Evolutionary conservation across 202 grass and related monocot genomes (phyloP).

Genomic region (Schoenoplectus tabernaemontani): DNA sequence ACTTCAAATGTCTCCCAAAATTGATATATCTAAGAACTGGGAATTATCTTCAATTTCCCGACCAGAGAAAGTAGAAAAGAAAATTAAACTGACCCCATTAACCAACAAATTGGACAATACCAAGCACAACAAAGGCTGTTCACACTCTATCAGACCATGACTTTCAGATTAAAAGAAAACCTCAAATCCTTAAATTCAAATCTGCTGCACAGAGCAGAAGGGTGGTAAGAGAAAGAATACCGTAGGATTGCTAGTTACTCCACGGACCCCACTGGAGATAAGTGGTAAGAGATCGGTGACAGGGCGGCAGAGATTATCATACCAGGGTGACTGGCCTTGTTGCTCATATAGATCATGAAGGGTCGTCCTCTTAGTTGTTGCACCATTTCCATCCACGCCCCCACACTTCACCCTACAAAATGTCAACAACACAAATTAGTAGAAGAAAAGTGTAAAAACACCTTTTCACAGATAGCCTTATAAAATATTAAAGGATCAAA

Average conservation of each 20-base stretch:
- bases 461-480: not conserved
- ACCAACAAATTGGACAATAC: not conserved
- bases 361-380: slow-evolving; percentile 45
- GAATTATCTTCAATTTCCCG: not conserved
- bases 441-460: not conserved
- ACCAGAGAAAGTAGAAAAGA: not conserved
- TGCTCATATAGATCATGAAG: slow-evolving; percentile 88
- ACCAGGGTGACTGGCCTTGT: slow-evolving; percentile 93
- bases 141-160: not conserved
- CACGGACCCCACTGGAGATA: slow-evolving; percentile 67
- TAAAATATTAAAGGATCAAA: not conserved
- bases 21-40: not conserved
- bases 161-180: not conserved
- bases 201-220: not conserved
- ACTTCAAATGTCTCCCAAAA: not conserved
- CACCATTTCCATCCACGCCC: slow-evolving; percentile 60
- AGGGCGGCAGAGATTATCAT: slow-evolving; percentile 94
- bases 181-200: not conserved
- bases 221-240: slow-evolving; percentile 14
- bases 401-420: slow-evolving; percentile 53
- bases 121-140: not conserved
- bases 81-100: not conserved
- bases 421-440: not conserved
- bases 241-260: slow-evolving; percentile 97
- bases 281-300: slow-evolving; percentile 83